A percentile compares a stretch with the other conserved stretches of the same genome.
These are phyloP conservation scores for Coniochaeta sp. DNA, from an alignment of 2,329 filamentous ascomycete genomes.

Conservation along the genomic window DNA sequence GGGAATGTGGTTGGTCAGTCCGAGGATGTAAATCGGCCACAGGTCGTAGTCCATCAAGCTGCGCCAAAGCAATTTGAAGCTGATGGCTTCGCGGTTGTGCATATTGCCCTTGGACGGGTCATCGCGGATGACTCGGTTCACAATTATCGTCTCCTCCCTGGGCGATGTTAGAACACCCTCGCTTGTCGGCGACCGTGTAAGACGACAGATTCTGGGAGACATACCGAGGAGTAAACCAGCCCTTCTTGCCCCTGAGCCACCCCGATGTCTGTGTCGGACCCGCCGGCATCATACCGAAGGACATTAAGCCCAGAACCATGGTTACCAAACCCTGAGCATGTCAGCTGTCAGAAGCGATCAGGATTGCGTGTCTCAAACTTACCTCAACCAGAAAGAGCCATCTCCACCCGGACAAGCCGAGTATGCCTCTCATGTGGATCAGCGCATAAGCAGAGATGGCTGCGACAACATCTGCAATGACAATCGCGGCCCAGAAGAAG, in stretches of 20 bases:
- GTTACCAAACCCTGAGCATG: conserved; percentile 9
- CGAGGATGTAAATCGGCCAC: conserved; percentile 48
- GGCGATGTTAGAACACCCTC: neutral
- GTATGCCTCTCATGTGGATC: conserved; percentile 22
- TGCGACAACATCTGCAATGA: conserved; percentile 21
- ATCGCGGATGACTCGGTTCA: conserved; percentile 49
- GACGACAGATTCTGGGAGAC: neutral
- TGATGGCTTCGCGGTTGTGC: conserved; percentile 51
- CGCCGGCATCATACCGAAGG: conserved; percentile 40
- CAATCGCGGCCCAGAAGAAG: conserved; percentile 24
- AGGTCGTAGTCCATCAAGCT: conserved; percentile 48
- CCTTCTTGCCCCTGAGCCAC: conserved; percentile 32
- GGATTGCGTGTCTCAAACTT: conserved; percentile 7
- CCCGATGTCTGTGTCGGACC: conserved; percentile 31
- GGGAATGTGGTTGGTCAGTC: conserved; percentile 40
- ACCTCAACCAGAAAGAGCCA: conserved; percentile 48
- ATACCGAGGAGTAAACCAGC: conserved; percentile 45
- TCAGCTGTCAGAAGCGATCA: conserved; percentile 10
- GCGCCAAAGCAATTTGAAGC: conserved; percentile 36
- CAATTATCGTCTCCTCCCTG: conserved; percentile 46
- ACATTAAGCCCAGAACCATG: conserved; percentile 31
- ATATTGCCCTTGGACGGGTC: conserved; percentile 50
- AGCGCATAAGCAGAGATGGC: conserved; percentile 25
- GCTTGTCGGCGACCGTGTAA: neutral
- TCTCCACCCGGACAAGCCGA: conserved; percentile 25